Evolutionary conservation across 108 stramenopile species (phyloP).

Genomic region (Mayamaea pseudoterrestris): DNA sequence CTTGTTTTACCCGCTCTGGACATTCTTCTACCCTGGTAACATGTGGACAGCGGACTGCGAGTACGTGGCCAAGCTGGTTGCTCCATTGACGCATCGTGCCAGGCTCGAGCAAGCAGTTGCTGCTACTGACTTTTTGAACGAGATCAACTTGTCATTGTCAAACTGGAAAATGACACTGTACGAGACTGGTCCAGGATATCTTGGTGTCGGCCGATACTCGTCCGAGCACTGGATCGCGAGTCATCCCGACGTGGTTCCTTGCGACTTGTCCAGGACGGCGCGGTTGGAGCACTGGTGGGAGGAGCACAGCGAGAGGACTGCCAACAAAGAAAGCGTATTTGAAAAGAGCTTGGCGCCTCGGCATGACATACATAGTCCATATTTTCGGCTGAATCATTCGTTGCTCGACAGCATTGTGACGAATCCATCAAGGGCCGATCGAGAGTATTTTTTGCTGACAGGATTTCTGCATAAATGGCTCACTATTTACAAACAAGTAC

Average conservation of each 20-base stretch:
- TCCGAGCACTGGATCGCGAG: slow-evolving; percentile 42
- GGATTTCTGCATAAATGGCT: slow-evolving; percentile 34
- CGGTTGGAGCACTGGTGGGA: not conserved
- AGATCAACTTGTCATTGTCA: too few relatives aligned
- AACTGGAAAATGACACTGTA: too few relatives aligned
- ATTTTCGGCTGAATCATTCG: too few relatives aligned
- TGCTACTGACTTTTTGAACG: not conserved
- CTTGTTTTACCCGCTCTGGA: slow-evolving; percentile 28
- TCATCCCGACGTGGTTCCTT: slow-evolving; percentile 32
- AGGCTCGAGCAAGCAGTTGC: slow-evolving; percentile 5
- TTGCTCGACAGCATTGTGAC: too few relatives aligned
- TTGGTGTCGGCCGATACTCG: slow-evolving; percentile 25
- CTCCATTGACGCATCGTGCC: slow-evolving; percentile 23
- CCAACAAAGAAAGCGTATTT: too few relatives aligned
- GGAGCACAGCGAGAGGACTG: too few relatives aligned
- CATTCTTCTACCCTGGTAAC: slow-evolving; percentile 35
- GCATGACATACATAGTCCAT: too few relatives aligned
- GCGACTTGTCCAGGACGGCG: slow-evolving; percentile 9
- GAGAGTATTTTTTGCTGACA: slow-evolving; percentile 29
- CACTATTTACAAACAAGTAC: slow-evolving; percentile 26
- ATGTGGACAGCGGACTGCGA: slow-evolving; percentile 41
- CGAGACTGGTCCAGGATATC: not conserved
- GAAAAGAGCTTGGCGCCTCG: too few relatives aligned
- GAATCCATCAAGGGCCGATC: too few relatives aligned
- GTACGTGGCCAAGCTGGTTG: slow-evolving; percentile 24